Evolutionary conservation across 768 basidiomycete genomes (phyloP).

Genomic region (Macrolepiota dolichaula): DNA sequence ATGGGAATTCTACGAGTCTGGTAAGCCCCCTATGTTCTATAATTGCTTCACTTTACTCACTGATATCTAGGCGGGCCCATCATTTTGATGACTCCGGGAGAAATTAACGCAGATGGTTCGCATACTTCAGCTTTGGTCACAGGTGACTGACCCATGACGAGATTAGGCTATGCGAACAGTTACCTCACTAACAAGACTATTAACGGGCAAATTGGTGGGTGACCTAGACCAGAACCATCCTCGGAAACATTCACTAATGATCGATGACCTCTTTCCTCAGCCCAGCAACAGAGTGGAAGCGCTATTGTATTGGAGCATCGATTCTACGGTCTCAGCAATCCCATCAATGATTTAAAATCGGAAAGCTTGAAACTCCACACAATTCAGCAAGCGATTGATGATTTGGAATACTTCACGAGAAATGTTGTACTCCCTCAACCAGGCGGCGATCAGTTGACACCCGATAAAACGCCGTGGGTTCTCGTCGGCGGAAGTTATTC

Average conservation of each 20-base stretch:
- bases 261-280: slow-evolving; percentile 20
- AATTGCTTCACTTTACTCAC: background rate
- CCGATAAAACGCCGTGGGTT: slow-evolving; percentile 50
- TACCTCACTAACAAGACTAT: slow-evolving; percentile 66
- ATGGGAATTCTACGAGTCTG: slow-evolving; percentile 60
- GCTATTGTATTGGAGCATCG: slow-evolving; percentile 68
- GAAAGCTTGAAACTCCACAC: slow-evolving; percentile 59
- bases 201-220: slow-evolving; percentile 50
- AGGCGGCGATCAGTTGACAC: slow-evolving; percentile 56
- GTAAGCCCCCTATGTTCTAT: slow-evolving; percentile 21
- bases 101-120: slow-evolving; percentile 51
- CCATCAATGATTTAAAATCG: slow-evolving; percentile 54
- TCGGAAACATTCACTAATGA: background rate
- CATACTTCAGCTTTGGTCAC: background rate
- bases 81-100: slow-evolving; percentile 65
- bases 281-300: slow-evolving; percentile 62
- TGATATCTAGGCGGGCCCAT: slow-evolving; percentile 50
- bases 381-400: slow-evolving; percentile 72
- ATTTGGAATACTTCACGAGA: slow-evolving; percentile 66
- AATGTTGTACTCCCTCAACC: slow-evolving; percentile 68
- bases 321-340: slow-evolving; percentile 76
- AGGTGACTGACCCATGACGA: background rate
- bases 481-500: slow-evolving; percentile 50
- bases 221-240: background rate
- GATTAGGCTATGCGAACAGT: slow-evolving; percentile 34